phyloP scores from a whole-genome alignment of 2,329 filamentous ascomycete genomes.

The Colletotrichum phormii region DNA sequence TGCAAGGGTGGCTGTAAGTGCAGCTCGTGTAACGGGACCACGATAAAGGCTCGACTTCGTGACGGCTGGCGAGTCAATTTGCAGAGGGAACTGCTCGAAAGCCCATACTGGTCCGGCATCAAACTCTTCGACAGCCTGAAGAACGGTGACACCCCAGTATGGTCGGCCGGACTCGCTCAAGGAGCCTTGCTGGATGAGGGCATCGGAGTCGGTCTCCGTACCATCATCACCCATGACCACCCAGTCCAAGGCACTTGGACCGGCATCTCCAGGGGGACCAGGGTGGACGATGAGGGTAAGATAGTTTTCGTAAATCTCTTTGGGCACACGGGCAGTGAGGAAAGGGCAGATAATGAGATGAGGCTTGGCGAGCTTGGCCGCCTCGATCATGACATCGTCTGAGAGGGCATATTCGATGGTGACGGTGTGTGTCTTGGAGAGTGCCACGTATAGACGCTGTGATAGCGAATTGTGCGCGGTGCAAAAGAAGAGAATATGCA shows the following conservation, averaged over 20 bases:
- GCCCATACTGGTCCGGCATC: conserved; percentile 58
- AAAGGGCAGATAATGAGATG: conserved; percentile 57
- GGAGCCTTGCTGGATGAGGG: conserved; percentile 43
- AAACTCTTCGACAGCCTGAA: conserved; percentile 53
- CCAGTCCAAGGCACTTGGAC: conserved; percentile 56
- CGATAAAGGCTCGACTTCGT: conserved; percentile 56
- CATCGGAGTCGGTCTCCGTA: conserved; percentile 43
- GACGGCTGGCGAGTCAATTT: conserved; percentile 52
- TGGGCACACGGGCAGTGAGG: conserved; percentile 51
- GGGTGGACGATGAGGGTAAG: conserved; percentile 55
- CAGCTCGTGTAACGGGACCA: conserved; percentile 51
- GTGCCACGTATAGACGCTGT: conserved; percentile 50
- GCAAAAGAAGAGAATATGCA: conserved; percentile 57
- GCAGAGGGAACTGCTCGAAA: conserved; percentile 54
- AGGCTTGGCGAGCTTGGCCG: conserved; percentile 49
- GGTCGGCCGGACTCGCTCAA: conserved; percentile 46
- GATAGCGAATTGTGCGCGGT: conserved; percentile 58
- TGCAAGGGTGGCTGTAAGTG: conserved; percentile 49
- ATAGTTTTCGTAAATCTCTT: conserved; percentile 49
- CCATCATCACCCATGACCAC: conserved; percentile 56
- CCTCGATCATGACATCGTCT: conserved; percentile 49
- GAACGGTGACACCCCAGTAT: conserved; percentile 54
- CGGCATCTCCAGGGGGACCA: conserved; percentile 54
- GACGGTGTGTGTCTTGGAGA: conserved; percentile 50
- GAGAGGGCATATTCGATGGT: conserved; percentile 53